A percentile compares a stretch with the other conserved stretches of the same genome.
Conservation (phyloP, 1,284 basidiomycete species). For the Coniferiporia sulphurascens region DNA sequence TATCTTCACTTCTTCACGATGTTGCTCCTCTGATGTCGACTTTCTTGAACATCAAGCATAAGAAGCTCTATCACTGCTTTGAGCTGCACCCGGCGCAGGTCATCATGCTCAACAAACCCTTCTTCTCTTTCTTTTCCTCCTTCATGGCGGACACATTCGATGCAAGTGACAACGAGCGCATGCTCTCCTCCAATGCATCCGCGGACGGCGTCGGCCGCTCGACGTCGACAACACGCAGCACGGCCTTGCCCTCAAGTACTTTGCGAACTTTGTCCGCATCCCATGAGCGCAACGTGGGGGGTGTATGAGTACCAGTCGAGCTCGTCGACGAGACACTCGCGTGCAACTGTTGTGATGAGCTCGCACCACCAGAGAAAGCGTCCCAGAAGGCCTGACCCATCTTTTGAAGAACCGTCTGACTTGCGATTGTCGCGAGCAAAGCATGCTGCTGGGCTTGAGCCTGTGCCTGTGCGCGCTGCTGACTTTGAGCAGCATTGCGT, state of each 20-base stretch:
- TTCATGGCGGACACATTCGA: neutral
- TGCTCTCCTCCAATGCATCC: slow-evolving; percentile 14
- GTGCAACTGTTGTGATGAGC: slow-evolving; percentile 21
- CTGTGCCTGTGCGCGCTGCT: slow-evolving; percentile 16
- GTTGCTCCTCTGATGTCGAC: too few species aligned
- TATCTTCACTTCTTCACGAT: too few species aligned
- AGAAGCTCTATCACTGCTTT: neutral
- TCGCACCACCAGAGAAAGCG: slow-evolving; percentile 54
- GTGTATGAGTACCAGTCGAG: slow-evolving; percentile 26
- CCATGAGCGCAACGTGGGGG: slow-evolving; percentile 57
- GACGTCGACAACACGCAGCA: slow-evolving; percentile 38
- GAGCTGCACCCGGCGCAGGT: neutral
- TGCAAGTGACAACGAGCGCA: slow-evolving; percentile 9
- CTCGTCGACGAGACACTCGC: slow-evolving; percentile 67
- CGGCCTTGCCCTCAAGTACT: slow-evolving; percentile 73
- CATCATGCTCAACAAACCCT: slow-evolving; percentile 10
- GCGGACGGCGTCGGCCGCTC: slow-evolving; percentile 2
- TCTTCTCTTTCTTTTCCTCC: neutral
- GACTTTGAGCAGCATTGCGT: slow-evolving; percentile 10
- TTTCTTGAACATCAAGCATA: neutral
- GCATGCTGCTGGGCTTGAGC: slow-evolving; percentile 38
- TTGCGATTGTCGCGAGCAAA: slow-evolving; percentile 61
- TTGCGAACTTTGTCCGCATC: slow-evolving; percentile 73
- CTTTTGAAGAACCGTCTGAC: slow-evolving; percentile 62
- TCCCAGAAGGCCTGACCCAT: slow-evolving; percentile 76